Percentiles rank a stretch among this genome's conserved stretches.
Evolutionary conservation across 371 early-diverging fungal species (phyloP).

Genomic region (Mortierella sp.): DNA sequence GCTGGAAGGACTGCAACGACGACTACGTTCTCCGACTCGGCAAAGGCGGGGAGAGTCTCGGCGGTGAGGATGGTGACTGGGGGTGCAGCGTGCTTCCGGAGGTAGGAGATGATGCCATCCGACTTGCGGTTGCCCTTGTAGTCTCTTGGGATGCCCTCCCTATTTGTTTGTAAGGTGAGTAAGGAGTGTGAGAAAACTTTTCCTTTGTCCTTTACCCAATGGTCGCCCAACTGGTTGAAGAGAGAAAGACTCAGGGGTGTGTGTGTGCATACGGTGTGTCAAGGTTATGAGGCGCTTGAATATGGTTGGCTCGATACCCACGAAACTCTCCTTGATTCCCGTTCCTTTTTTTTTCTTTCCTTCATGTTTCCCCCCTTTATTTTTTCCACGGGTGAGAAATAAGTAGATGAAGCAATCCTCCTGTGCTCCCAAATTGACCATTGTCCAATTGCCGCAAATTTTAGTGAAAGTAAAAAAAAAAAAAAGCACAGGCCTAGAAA

Average conservation of each 20-base stretch:
- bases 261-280: too few species aligned
- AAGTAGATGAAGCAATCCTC: neutral
- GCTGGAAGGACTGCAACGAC: slow-evolving; percentile 83
- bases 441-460: neutral
- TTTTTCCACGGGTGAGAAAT: slow-evolving; percentile 10
- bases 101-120: slow-evolving; percentile 85
- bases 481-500: neutral
- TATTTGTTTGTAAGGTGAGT: neutral
- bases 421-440: neutral
- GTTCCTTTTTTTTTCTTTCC: neutral
- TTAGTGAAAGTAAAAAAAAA: neutral
- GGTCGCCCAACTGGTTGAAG: neutral
- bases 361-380: neutral
- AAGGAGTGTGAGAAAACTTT: slow-evolving; percentile 1
- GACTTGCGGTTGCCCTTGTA: slow-evolving; percentile 90
- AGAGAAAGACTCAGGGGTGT: neutral
- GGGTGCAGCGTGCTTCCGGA: slow-evolving; percentile 89
- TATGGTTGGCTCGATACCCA: neutral
- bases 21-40: slow-evolving; percentile 85
- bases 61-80: slow-evolving; percentile 76
- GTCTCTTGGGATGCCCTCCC: slow-evolving; percentile 73
- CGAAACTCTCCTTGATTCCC: neutral
- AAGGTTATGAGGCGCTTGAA: neutral
- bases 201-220: neutral
- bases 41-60: slow-evolving; percentile 79